These are phyloP conservation scores for Avena atlantica DNA, from an alignment of 176 grass and related monocot species.

Conservation along the genomic window DNA sequence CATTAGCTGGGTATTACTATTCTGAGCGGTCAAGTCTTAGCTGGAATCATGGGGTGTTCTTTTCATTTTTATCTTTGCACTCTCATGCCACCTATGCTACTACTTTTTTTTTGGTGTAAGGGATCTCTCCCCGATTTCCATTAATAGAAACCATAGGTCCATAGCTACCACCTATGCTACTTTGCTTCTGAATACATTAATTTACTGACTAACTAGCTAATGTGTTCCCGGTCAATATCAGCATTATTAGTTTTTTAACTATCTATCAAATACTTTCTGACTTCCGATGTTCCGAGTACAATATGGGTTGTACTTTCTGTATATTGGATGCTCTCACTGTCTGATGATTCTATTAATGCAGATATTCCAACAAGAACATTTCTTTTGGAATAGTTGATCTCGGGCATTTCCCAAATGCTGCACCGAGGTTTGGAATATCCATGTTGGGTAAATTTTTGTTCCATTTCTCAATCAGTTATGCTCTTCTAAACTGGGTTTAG, in stretches of 20 bases:
- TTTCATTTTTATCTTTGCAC: constrained; percentile 14
- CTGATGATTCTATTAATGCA: constrained; percentile 54
- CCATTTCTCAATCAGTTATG: constrained; percentile 8
- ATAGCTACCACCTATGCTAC: not conserved
- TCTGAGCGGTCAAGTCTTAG: constrained; percentile 13
- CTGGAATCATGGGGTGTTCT: constrained; percentile 14
- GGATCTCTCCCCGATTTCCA: no score
- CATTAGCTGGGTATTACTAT: not conserved
- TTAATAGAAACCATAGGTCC: no score
- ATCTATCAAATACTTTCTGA: constrained; percentile 27
- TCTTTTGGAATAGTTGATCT: constrained; percentile 97
- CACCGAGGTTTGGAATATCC: constrained; percentile 90
- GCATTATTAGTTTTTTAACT: constrained; percentile 26
- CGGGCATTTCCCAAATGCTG: constrained; percentile 98
- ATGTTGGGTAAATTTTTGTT: constrained; percentile 65
- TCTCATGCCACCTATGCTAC: not conserved
- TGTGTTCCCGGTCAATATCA: constrained; percentile 33
- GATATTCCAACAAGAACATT: constrained; percentile 91
- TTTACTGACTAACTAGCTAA: constrained; percentile 22
- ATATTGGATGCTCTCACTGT: not conserved
- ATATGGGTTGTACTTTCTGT: not conserved
- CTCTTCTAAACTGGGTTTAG: constrained; percentile 30
- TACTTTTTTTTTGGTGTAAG: no score
- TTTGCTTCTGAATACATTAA: constrained; percentile 21
- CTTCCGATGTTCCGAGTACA: constrained; percentile 27